These are phyloP conservation scores for Tricholoma hemisulphureum DNA, from an alignment of 768 basidiomycete genomes.

Conservation along the genomic window DNA sequence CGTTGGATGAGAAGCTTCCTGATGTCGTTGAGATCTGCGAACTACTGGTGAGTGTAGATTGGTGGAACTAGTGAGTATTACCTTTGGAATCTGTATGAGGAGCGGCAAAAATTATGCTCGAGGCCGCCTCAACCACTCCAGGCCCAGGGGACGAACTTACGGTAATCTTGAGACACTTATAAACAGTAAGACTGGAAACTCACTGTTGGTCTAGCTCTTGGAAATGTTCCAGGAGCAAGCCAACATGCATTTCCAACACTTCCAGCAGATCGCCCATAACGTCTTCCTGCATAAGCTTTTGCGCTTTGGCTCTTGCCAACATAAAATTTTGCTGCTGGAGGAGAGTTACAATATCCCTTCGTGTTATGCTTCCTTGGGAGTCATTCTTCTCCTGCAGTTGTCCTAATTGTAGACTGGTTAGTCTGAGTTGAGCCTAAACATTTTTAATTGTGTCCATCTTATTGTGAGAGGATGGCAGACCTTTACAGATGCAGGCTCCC, in stretches of 20 bases:
- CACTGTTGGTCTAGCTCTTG: constrained; percentile 54
- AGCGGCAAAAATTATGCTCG: constrained; percentile 64
- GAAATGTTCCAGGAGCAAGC: constrained; percentile 58
- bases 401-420: constrained; percentile 62
- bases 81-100: constrained; percentile 60
- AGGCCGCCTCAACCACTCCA: constrained; percentile 60
- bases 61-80: constrained; percentile 21
- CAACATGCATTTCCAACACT: constrained; percentile 63
- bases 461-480: constrained; percentile 20
- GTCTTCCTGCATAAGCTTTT: constrained; percentile 64
- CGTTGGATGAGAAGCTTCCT: constrained; percentile 55
- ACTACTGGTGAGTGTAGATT: constrained; percentile 7
- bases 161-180: constrained; percentile 3
- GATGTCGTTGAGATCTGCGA: constrained; percentile 54
- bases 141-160: constrained; percentile 47
- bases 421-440: constrained; percentile 57
- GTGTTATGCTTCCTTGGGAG: constrained; percentile 57
- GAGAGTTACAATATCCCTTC: constrained; percentile 66
- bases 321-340: constrained; percentile 59
- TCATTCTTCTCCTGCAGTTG: constrained; percentile 72
- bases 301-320: constrained; percentile 71
- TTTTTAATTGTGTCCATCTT: constrained; percentile 5
- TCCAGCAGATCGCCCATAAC: constrained; percentile 60
- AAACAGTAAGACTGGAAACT: constrained; percentile 17
- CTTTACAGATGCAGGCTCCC: constrained; percentile 39